These are phyloP conservation scores for Goniomonas avonlea DNA, from an alignment of 78 protist species.

Conservation along the genomic window DNA sequence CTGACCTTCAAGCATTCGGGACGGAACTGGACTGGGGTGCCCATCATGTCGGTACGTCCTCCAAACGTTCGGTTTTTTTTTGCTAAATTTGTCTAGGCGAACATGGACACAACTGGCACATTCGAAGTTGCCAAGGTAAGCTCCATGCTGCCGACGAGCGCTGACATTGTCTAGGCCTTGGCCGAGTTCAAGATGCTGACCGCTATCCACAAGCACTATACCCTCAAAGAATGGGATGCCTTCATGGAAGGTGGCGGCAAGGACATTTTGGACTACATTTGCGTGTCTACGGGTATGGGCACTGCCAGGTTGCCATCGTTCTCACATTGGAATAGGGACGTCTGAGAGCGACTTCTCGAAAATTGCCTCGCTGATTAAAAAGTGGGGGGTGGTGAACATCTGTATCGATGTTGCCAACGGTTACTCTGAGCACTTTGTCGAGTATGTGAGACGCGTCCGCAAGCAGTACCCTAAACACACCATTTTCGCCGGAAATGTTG, in stretches of 20 bases:
- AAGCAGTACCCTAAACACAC: conserved; percentile 30
- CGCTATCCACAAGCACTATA: conserved; percentile 28
- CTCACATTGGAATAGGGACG: conserved; percentile 26
- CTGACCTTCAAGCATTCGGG: conserved; percentile 13
- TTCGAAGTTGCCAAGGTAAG: conserved; percentile 43
- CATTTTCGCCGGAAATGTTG: conserved; percentile 49
- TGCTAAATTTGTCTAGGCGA: too few relatives aligned
- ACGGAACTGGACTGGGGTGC: conserved; percentile 33
- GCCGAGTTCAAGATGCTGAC: conserved; percentile 16
- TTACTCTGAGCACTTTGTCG: conserved; percentile 39
- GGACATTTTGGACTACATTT: conserved; percentile 8
- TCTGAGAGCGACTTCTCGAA: background rate
- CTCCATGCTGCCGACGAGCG: background rate
- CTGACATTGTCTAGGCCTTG: conserved; percentile 7
- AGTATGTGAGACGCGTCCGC: conserved; percentile 32
- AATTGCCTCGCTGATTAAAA: background rate
- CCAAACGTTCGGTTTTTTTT: too few relatives aligned
- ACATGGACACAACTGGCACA: conserved; percentile 66
- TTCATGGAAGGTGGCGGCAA: conserved; percentile 1
- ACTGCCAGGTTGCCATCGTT: too few relatives aligned
- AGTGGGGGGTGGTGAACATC: conserved; percentile 1
- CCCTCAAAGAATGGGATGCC: conserved; percentile 12
- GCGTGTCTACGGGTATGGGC: background rate
- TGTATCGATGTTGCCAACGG: conserved; percentile 60
- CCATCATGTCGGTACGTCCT: conserved; percentile 57